Evolutionary conservation across 805 yeast species (phyloP), one percentile per base, ranked within the genome.

Genomic region (Torulaspora delbrueckii): DNA sequence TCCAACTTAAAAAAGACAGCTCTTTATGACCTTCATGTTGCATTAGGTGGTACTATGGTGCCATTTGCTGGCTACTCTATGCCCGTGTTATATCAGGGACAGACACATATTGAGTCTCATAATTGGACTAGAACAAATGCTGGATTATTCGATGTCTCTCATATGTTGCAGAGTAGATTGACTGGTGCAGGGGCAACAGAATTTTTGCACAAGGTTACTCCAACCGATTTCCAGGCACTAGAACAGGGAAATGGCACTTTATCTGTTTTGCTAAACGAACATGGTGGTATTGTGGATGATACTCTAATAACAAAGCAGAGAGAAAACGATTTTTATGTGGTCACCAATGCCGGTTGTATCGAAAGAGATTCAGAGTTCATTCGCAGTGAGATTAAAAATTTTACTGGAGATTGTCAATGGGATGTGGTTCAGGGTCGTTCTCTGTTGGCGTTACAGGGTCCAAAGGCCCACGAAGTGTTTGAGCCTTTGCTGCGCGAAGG

Each of bases 41-140:
- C 77, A 45, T 71, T 80, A 37, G 91, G 89, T 5, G 99, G 89
- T 10, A 89, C 86, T 45, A 83, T 93, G 83, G 98, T 90, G 3
- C 95, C 95, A 37, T 93, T 86, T 68, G 98, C 98, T 13, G 96
- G 96, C n/a, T 93, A 78, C 60, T 78, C 83, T 38, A 91, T 93
- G 97, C 99, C 99, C 1, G 89, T 93, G 8, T 67, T 88, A 25
- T 93, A 90, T 71, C 76, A 79, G 52, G 81, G 75, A n/a, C 96
- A 86, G 67, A 68, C 86, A 1, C 98, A 91, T 65, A 81, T 88
- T 33, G 95, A 89, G 50, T 89, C 97, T 1, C 99, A 93, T 70
- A 77, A 84, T 43, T 93, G 98, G 98, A 95, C 91, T 0, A 79
- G 99, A 65, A 60, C 71, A 16, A 78, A 86, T 51, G 89, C 90